Percentiles rank a stretch among this genome's conserved stretches.
These are phyloP conservation scores for Solanum sejunctum DNA, from an alignment of 257 asterid genomes.

Conservation along the genomic window DNA sequence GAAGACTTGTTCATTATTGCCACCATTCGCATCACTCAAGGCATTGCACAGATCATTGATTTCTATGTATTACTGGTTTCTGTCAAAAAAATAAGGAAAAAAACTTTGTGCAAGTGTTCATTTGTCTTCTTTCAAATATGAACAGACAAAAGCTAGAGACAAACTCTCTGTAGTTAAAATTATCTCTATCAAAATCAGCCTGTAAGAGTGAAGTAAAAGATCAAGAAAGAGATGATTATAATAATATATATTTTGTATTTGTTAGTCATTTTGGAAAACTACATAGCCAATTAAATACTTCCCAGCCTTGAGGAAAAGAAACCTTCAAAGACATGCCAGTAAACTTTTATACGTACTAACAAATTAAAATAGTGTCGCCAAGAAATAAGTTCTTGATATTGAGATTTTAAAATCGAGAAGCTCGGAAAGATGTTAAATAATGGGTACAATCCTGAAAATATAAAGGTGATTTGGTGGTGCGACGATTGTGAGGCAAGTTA, in stretches of 20 bases:
- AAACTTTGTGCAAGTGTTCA: neutral
- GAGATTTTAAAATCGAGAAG: no score
- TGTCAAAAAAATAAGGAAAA: no score
- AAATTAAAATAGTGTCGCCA: neutral
- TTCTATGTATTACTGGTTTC: neutral
- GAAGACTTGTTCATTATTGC: neutral
- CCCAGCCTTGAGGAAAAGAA: neutral
- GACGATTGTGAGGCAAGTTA: no score
- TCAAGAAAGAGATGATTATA: no score
- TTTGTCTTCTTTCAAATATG: neutral
- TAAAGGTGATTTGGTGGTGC: no score
- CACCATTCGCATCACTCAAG: neutral
- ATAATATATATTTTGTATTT: no score
- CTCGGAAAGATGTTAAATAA: no score
- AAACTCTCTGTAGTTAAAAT: neutral
- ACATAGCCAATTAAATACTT: neutral
- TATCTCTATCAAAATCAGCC: neutral
- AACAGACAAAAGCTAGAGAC: neutral
- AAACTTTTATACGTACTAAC: neutral
- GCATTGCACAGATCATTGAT: no score
- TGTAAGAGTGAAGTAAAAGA: neutral
- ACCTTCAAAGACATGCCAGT: neutral
- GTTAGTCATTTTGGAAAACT: no score
- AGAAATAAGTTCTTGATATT: neutral
- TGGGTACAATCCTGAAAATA: neutral